Evolutionary conservation across 192 early-diverging fungal species (phyloP), one percentile per base, ranked within the genome.

Genomic region (Pilobolus umbonatus): DNA sequence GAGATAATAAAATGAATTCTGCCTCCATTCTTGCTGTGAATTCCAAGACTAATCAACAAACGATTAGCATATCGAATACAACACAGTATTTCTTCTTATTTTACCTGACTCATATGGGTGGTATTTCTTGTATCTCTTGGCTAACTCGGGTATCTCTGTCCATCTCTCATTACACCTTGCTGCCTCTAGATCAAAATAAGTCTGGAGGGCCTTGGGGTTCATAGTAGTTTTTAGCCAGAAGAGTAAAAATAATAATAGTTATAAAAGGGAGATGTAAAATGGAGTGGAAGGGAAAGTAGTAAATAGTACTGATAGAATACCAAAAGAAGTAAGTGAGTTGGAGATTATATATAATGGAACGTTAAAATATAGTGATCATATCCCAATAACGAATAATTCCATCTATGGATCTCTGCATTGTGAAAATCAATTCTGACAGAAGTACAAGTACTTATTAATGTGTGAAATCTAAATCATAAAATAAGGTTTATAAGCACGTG

Each of bases 81-180:
- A 35, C 19, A 8, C 2, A 7, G 0, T 17, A 19, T 22, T 12
- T 14, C 11, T 9, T 17, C 3, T 35, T 9, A 11, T 12, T 7
- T 65, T 75, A 73, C 80, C 80, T 49, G 65, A 29, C 40, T 77
- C 79, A 43, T 76, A 70, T 31, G 73, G 67, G 55, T 74, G 76
- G 42, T 79, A 77, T 55, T 81, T 81, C 52, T 72, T 47, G 61
- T 77, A 81, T 10, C 77, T 75, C 51, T 75, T 64, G 15, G 77
- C 71, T 12, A 77, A 57, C 53, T 79, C 75, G 34, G 72, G 67
- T 43, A 77, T 70, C 17, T 55, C 60, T 22, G 38, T 49, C 64
- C 76, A 75, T 44, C 70, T 26, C 1, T 34, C 55, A 22, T 45
- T 57, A 31, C 55, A 57, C 19, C 55, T 39, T 9, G 55, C 55